Percentiles rank a stretch among this genome's conserved stretches.
Evolutionary conservation across 176 grass and related monocot species (phyloP).

Genomic region (Hyparrhenia diplandra): DNA sequence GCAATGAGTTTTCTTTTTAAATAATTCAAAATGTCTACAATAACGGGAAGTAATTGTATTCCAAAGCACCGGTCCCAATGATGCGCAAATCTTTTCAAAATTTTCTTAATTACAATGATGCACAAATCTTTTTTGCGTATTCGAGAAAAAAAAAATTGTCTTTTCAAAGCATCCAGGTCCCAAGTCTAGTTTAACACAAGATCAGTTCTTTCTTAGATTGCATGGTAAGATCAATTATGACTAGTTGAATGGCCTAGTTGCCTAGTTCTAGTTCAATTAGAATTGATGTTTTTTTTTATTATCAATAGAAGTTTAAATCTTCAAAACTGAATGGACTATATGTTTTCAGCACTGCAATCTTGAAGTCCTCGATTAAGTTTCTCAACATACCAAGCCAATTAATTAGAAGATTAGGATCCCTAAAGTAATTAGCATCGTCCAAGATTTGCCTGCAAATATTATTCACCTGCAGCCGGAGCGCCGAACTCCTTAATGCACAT

Average conservation of each 20-base stretch:
- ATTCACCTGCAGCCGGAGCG: background rate
- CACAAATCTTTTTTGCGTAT: no score
- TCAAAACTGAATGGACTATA: background rate
- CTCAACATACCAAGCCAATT: background rate
- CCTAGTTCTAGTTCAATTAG: no score
- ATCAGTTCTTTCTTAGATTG: background rate
- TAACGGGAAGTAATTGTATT: background rate
- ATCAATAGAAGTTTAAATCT: no score
- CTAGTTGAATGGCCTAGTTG: no score
- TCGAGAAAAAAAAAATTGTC: background rate
- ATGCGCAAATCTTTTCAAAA: no score
- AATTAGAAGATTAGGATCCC: background rate
- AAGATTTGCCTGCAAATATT: background rate
- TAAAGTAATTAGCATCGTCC: background rate
- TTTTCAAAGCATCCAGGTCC: background rate
- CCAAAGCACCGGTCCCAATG: no score
- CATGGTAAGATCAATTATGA: no score
- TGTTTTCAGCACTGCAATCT: background rate
- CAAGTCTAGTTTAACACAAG: no score
- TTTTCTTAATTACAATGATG: no score
- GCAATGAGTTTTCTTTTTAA: background rate
- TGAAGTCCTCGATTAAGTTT: background rate
- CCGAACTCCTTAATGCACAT: constrained; percentile 5
- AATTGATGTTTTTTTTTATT: no score
- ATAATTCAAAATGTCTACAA: background rate